Evolutionary conservation across 768 basidiomycete species (phyloP).

Genomic region (Podaxis sp.): DNA sequence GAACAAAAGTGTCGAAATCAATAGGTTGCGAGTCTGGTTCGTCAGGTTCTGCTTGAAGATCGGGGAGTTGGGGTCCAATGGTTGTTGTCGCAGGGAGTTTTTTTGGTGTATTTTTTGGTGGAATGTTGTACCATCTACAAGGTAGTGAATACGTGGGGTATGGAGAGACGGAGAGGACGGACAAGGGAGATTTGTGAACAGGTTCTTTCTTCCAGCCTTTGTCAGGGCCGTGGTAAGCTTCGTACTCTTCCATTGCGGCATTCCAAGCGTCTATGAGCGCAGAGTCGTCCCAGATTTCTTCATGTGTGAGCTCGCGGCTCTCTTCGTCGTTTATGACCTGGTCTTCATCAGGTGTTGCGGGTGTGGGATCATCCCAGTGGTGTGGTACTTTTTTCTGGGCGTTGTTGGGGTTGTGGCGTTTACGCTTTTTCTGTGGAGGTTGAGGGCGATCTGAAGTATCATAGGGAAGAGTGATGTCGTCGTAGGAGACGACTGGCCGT

Average conservation of each 20-base stretch:
- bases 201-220: conserved; percentile 75
- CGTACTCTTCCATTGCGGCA: conserved; percentile 79
- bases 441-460: conserved; percentile 19
- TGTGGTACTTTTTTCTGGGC: conserved; percentile 24
- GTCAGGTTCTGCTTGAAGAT: conserved; percentile 2
- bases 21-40: conserved; percentile 60
- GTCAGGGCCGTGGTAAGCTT: conserved; percentile 66
- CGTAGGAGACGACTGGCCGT: conserved; percentile 59
- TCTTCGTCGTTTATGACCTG: conserved; percentile 43
- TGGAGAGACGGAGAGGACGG: conserved; percentile 26
- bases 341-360: not conserved
- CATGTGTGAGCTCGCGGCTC: conserved; percentile 63
- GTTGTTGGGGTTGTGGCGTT: conserved; percentile 38
- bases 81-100: conserved; percentile 19
- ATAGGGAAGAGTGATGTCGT: conserved; percentile 55
- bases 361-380: conserved; percentile 46
- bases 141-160: not conserved
- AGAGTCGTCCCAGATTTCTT: conserved; percentile 87
- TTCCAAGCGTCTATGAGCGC: conserved; percentile 84
- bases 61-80: not conserved
- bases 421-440: conserved; percentile 51
- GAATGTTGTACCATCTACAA: conserved; percentile 77
- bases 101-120: conserved; percentile 32
- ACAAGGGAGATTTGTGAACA: conserved; percentile 74
- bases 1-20: conserved; percentile 71